Conservation (phyloP, 1,284 basidiomycete genomes). For the Pyrrhoderma lamaoense region DNA sequence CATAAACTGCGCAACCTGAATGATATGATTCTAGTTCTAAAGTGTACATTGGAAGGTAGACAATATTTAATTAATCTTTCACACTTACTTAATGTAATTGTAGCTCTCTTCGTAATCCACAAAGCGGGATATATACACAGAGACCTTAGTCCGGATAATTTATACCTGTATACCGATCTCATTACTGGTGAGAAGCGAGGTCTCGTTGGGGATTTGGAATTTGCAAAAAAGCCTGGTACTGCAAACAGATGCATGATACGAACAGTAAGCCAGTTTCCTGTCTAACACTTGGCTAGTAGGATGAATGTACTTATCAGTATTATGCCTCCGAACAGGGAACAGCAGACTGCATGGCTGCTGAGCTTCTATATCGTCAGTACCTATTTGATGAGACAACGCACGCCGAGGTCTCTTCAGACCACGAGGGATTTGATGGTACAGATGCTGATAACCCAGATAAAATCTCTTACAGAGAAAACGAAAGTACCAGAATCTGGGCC, state of each 20-base stretch:
- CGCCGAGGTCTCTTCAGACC: not conserved
- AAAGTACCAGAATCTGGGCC: not conserved
- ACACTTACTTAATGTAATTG: too few species aligned
- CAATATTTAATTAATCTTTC: not conserved
- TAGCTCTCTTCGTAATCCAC: not conserved
- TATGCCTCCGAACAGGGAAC: conserved; percentile 1
- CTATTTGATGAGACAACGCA: not conserved
- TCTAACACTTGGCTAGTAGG: not conserved
- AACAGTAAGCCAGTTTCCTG: not conserved
- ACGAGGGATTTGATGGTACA: too few species aligned
- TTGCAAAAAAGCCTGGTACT: not conserved
- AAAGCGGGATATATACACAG: not conserved
- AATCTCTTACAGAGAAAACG: not conserved
- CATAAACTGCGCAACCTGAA: not conserved
- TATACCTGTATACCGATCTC: not conserved
- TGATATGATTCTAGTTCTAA: not conserved
- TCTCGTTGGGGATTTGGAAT: conserved; percentile 6
- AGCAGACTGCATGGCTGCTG: conserved; percentile 5
- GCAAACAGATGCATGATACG: too few species aligned
- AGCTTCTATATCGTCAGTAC: too few species aligned
- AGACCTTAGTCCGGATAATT: conserved; percentile 2
- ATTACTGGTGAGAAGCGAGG: not conserved
- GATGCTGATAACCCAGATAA: not conserved
- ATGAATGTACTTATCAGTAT: too few species aligned
- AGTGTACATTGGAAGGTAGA: not conserved